Evolutionary conservation across 2,329 filamentous ascomycete species (phyloP).

Genomic region (Phialocephala sp.): DNA sequence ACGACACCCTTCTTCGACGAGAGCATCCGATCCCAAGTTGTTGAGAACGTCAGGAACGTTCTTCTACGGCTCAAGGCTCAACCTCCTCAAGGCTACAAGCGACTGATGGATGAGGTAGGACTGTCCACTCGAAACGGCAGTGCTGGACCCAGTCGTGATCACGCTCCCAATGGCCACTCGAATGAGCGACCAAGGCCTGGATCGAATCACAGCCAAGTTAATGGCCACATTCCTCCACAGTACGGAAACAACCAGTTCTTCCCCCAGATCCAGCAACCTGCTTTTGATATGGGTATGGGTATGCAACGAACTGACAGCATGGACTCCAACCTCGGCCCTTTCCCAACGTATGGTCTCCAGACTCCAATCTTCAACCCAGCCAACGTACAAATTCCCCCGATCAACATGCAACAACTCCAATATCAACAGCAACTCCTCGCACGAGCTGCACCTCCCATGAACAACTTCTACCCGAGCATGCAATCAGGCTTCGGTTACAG

Average conservation of each 20-base stretch:
- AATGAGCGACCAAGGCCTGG: slow-evolving; percentile 59
- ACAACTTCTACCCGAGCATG: slow-evolving; percentile 62
- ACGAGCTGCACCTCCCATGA: slow-evolving; percentile 57
- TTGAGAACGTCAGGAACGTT: slow-evolving; percentile 91
- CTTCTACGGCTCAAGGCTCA: slow-evolving; percentile 90
- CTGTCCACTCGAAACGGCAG: slow-evolving; percentile 69
- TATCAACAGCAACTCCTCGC: slow-evolving; percentile 65
- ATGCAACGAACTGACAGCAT: slow-evolving; percentile 58
- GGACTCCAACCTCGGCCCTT: slow-evolving; percentile 56
- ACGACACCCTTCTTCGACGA: slow-evolving; percentile 98
- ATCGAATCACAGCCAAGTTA: slow-evolving; percentile 58
- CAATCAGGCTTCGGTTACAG: slow-evolving; percentile 61
- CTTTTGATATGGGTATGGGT: slow-evolving; percentile 58
- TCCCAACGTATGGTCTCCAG: slow-evolving; percentile 57
- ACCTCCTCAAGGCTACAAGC: slow-evolving; percentile 95
- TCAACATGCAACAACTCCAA: slow-evolving; percentile 59
- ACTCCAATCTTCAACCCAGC: slow-evolving; percentile 57
- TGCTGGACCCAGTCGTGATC: slow-evolving; percentile 43
- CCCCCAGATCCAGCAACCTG: slow-evolving; percentile 52
- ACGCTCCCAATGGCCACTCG: slow-evolving; percentile 45
- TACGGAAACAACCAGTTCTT: slow-evolving; percentile 57
- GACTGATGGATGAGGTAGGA: slow-evolving; percentile 97
- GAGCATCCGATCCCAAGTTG: slow-evolving; percentile 81
- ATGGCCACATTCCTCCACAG: slow-evolving; percentile 50
- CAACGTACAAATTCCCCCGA: slow-evolving; percentile 53